phyloP scores from a whole-genome alignment of 345 rosid species.

The Lumnitzera littorea region DNA sequence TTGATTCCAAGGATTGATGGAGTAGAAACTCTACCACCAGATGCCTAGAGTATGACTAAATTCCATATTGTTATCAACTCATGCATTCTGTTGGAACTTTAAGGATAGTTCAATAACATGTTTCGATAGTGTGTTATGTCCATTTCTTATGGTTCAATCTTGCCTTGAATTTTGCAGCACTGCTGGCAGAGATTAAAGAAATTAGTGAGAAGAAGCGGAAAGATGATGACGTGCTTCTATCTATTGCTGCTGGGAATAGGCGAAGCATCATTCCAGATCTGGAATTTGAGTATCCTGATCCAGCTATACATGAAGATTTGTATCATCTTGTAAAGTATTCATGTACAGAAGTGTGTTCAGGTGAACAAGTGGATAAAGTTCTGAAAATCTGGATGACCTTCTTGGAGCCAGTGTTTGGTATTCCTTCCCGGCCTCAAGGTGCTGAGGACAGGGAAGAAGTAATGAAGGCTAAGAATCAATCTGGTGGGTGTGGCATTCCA shows the following conservation, averaged over 20 bases:
- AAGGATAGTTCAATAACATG: not conserved
- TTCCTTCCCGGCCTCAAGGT: conserved; percentile 79
- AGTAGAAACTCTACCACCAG: too few relatives aligned
- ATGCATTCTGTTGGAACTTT: not conserved
- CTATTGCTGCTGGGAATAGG: conserved; percentile 81
- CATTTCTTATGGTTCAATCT: conserved; percentile 10
- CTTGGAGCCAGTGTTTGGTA: conserved; percentile 78
- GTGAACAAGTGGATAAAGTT: conserved; percentile 80
- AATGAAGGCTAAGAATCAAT: conserved; percentile 49
- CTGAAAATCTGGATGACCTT: conserved; percentile 94
- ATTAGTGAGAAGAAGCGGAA: conserved; percentile 67
- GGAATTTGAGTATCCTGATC: conserved; percentile 75
- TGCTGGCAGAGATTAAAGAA: conserved; percentile 87
- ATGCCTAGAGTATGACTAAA: too few relatives aligned
- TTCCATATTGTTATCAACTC: not conserved
- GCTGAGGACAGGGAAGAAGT: conserved; percentile 79
- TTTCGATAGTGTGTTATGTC: not conserved
- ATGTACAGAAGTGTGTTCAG: conserved; percentile 85
- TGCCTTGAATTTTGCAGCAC: conserved; percentile 43
- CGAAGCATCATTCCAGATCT: conserved; percentile 52
- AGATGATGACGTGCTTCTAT: conserved; percentile 78
- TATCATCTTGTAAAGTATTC: conserved; percentile 93
- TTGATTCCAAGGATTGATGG: too few relatives aligned
- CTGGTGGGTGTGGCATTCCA: conserved; percentile 31
- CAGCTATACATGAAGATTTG: conserved; percentile 81